A percentile compares a stretch with the other conserved stretches of the same genome.
phyloP scores from a whole-genome alignment of 2,329 filamentous ascomycete genomes.

The Microcyclospora tardicrescens region DNA sequence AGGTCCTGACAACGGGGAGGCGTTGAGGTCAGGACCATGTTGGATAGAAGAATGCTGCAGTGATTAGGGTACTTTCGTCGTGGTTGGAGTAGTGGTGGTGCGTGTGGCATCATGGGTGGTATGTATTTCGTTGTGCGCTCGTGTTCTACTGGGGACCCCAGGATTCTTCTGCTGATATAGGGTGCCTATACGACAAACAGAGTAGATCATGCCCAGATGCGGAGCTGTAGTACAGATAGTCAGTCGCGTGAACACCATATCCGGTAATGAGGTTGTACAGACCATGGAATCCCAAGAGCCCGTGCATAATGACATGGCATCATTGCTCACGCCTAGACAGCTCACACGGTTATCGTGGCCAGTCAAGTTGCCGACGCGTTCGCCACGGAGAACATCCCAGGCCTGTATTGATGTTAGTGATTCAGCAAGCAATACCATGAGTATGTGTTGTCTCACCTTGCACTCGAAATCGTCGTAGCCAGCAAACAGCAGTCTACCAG shows the following conservation, averaged over 20 bases:
- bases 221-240: constrained; percentile 25
- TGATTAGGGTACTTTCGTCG: too few relatives aligned
- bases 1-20: too few relatives aligned
- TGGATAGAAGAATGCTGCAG: too few relatives aligned
- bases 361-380: constrained; percentile 91
- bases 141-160: constrained; percentile 4
- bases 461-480: constrained; percentile 99
- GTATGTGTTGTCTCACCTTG: constrained; percentile 55
- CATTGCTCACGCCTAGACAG: constrained; percentile 96
- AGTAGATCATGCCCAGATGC: constrained; percentile 37
- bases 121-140: background rate
- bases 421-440: background rate
- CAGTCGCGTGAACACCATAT: too few relatives aligned
- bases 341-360: constrained; percentile 98
- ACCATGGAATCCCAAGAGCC: constrained; percentile 99
- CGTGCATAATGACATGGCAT: constrained; percentile 97
- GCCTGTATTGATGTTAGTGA: constrained; percentile 46
- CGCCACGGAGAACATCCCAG: constrained; percentile 92
- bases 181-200: constrained; percentile 1
- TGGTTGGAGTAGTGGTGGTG: background rate
- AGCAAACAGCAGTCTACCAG: constrained; percentile 84
- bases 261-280: background rate
- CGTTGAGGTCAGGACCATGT: too few relatives aligned
- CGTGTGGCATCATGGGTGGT: background rate
- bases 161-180: background rate